These are phyloP conservation scores for Podospora conica DNA, from an alignment of 495 filamentous ascomycete species.

Conservation along the genomic window DNA sequence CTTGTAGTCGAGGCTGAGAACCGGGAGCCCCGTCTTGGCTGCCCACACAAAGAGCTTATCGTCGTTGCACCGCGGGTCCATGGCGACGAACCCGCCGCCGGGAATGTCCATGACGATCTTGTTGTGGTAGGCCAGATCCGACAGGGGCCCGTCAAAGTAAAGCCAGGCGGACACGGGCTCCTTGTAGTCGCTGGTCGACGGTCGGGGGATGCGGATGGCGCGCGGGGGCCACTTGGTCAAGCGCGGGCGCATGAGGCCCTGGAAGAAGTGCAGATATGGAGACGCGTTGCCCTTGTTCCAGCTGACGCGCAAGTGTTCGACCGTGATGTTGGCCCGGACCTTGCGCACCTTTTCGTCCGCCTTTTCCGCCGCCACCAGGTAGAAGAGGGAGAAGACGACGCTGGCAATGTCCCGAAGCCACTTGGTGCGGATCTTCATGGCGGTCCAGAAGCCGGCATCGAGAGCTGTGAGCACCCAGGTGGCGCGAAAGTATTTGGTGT, in stretches of 20 bases:
- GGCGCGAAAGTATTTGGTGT: conserved; percentile 89
- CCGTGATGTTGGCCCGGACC: conserved; percentile 74
- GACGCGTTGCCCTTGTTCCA: conserved; percentile 86
- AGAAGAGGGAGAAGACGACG: conserved; percentile 79
- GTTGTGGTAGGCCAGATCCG: conserved; percentile 66
- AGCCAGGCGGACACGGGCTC: conserved; percentile 84
- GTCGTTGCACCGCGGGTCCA: conserved; percentile 85
- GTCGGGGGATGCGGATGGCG: conserved; percentile 75
- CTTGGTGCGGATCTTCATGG: conserved; percentile 81
- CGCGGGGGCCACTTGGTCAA: conserved; percentile 73
- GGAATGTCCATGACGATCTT: conserved; percentile 86
- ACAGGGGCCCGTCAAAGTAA: conserved; percentile 86
- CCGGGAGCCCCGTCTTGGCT: conserved; percentile 71
- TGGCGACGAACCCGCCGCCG: conserved; percentile 91
- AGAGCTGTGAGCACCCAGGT: conserved; percentile 95
- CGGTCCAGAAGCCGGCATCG: conserved; percentile 97
- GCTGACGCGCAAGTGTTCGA: conserved; percentile 86
- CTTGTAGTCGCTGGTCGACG: conserved; percentile 67
- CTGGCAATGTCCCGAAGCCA: conserved; percentile 77
- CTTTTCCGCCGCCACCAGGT: conserved; percentile 85
- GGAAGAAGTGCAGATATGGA: conserved; percentile 68
- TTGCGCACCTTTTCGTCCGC: conserved; percentile 97
- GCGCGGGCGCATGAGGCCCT: conserved; percentile 65
- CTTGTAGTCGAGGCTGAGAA: conserved; percentile 87
- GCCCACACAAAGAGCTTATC: conserved; percentile 91